A percentile compares a stretch with the other conserved stretches of the same genome.
phyloP scores from a whole-genome alignment of 352 stramenopile genomes.

The Thalassiosira ordinaria region DNA sequence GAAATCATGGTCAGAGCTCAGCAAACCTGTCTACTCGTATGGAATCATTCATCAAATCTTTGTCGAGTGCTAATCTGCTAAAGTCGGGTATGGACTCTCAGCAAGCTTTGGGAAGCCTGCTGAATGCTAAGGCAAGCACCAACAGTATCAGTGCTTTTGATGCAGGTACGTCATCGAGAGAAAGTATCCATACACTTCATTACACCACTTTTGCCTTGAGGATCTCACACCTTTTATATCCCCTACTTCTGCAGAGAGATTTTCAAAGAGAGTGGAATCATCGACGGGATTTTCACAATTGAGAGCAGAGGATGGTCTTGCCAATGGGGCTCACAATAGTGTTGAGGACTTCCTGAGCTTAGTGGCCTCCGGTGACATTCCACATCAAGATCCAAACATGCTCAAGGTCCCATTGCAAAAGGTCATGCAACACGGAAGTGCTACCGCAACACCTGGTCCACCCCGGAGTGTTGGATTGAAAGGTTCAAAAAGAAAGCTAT shows the following conservation, averaged over 20 bases:
- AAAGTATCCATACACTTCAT: too few relatives aligned
- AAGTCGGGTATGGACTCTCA: slow-evolving; percentile 40
- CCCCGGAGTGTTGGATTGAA: too few relatives aligned
- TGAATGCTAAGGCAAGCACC: slow-evolving; percentile 28
- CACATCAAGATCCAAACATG: slow-evolving; percentile 79
- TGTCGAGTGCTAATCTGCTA: slow-evolving; percentile 53
- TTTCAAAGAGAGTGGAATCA: slow-evolving; percentile 58
- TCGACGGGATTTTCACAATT: slow-evolving; percentile 74
- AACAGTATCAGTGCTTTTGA: slow-evolving; percentile 48
- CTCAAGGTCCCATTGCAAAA: slow-evolving; percentile 77
- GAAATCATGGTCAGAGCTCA: slow-evolving; percentile 4
- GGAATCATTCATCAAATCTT: slow-evolving; percentile 58
- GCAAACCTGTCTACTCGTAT: slow-evolving; percentile 39
- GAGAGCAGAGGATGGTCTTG: slow-evolving; percentile 64
- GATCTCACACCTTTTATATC: too few relatives aligned
- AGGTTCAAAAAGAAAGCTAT: slow-evolving; percentile 39
- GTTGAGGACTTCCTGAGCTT: slow-evolving; percentile 88
- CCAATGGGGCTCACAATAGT: slow-evolving; percentile 72
- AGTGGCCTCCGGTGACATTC: slow-evolving; percentile 82
- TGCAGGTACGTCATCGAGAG: slow-evolving; percentile 36
- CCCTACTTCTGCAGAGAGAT: slow-evolving; percentile 49
- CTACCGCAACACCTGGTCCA: too few relatives aligned
- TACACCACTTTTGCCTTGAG: too few relatives aligned
- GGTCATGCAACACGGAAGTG: slow-evolving; percentile 53
- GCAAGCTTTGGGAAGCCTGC: slow-evolving; percentile 36